A percentile compares a stretch with the other conserved stretches of the same genome.
These are phyloP conservation scores for Puccinellia tenuiflora DNA, from an alignment of 176 grass and related monocot species.

Conservation along the genomic window DNA sequence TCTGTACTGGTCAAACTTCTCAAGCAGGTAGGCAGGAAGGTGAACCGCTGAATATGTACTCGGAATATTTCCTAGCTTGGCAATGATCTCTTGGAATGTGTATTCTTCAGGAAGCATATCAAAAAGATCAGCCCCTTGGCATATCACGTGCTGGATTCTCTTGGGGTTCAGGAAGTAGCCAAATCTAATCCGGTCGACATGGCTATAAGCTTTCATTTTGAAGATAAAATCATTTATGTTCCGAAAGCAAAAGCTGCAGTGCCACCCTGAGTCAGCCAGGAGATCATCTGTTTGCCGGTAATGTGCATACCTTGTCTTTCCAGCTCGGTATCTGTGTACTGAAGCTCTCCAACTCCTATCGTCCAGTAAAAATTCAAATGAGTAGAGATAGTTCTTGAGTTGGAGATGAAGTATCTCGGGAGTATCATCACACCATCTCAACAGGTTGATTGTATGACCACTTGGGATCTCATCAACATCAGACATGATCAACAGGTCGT, in stretches of 20 bases:
- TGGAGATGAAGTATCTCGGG: conserved; percentile 75
- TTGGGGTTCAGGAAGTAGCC: conserved; percentile 55
- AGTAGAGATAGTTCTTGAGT: conserved; percentile 85
- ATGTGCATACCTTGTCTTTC: conserved; percentile 72
- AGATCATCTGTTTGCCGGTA: conserved; percentile 74
- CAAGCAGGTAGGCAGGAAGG: conserved; percentile 64
- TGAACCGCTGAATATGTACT: conserved; percentile 74
- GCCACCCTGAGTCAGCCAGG: conserved; percentile 88
- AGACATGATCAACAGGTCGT: conserved; percentile 93
- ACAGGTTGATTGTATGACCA: conserved; percentile 71
- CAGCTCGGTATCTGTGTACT: conserved; percentile 64
- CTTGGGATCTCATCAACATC: conserved; percentile 93
- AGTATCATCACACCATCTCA: conserved; percentile 79
- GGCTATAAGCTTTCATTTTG: conserved; percentile 93
- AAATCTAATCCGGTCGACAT: conserved; percentile 73
- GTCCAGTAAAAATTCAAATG: conserved; percentile 73
- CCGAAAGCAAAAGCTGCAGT: conserved; percentile 91
- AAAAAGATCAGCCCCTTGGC: conserved; percentile 67
- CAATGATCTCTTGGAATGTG: conserved; percentile 87
- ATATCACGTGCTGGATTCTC: conserved; percentile 85
- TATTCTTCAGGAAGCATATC: conserved; percentile 95
- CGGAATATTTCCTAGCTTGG: conserved; percentile 72
- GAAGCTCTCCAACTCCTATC: conserved; percentile 85
- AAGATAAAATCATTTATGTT: conserved; percentile 71
- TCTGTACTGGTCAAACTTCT: conserved; percentile 58